A percentile compares a stretch with the other conserved stretches of the same genome.
phyloP scores from a whole-genome alignment of 352 stramenopile genomes.

The Halophytophthora batemanensis region DNA sequence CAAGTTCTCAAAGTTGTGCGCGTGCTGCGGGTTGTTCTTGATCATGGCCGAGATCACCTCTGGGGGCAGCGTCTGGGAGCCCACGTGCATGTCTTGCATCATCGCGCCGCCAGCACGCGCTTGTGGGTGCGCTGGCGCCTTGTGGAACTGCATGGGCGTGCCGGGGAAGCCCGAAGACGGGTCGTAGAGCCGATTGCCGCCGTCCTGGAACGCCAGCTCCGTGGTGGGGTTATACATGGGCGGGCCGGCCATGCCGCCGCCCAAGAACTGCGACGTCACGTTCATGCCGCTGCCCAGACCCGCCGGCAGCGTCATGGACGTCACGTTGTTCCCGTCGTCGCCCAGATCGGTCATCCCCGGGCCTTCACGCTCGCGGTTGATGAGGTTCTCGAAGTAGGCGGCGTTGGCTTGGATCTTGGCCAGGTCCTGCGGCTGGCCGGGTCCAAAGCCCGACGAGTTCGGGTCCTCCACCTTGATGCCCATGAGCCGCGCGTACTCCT shows the following conservation, averaged over 20 bases:
- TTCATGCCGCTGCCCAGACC: slow-evolving; percentile 66
- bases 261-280: slow-evolving; percentile 34
- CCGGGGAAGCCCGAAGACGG: slow-evolving; percentile 45
- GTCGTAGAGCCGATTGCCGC: slow-evolving; percentile 69
- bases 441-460: slow-evolving; percentile 24
- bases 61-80: slow-evolving; percentile 74
- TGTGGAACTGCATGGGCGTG: slow-evolving; percentile 50
- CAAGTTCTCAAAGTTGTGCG: slow-evolving; percentile 65
- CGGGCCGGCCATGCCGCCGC: slow-evolving; percentile 18
- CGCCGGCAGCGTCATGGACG: slow-evolving; percentile 63
- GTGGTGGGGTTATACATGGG: slow-evolving; percentile 52
- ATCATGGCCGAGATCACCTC: slow-evolving; percentile 82
- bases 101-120: slow-evolving; percentile 15
- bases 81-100: slow-evolving; percentile 36
- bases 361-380: slow-evolving; percentile 49
- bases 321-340: slow-evolving; percentile 48
- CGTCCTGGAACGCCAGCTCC: slow-evolving; percentile 61
- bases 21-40: slow-evolving; percentile 59
- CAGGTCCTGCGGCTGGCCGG: slow-evolving; percentile 35
- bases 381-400: slow-evolving; percentile 80
- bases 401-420: slow-evolving; percentile 77
- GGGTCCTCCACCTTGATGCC: slow-evolving; percentile 78
- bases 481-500: slow-evolving; percentile 82
- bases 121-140: slow-evolving; percentile 12
- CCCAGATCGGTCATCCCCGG: slow-evolving; percentile 21